phyloP scores from a whole-genome alignment of 2,329 filamentous ascomycete genomes.

The Penicillium rolfsii region DNA sequence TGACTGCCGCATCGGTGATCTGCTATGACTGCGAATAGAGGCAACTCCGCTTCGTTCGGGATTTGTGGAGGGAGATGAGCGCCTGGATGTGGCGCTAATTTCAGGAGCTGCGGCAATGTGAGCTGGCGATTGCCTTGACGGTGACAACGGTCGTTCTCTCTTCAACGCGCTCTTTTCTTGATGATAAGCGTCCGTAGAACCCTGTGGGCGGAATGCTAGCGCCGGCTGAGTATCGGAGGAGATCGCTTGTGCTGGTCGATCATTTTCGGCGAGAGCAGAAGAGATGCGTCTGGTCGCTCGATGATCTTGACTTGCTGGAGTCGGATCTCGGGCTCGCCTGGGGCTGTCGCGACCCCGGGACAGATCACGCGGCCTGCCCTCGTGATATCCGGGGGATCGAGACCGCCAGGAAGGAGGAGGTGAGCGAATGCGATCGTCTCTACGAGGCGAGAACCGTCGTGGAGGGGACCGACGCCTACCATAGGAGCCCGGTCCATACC shows the following conservation, averaged over 20 bases:
- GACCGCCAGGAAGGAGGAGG: conserved; percentile 45
- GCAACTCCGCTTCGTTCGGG: conserved; percentile 55
- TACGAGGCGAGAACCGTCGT: conserved; percentile 47
- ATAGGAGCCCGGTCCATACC: conserved; percentile 37
- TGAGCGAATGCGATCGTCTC: conserved; percentile 45
- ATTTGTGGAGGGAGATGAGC: conserved; percentile 64
- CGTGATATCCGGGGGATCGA: conserved; percentile 45
- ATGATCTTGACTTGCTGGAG: conserved; percentile 39
- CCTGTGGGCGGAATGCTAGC: conserved; percentile 55
- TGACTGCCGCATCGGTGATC: conserved; percentile 33
- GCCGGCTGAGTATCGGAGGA: conserved; percentile 33
- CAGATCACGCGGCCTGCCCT: conserved; percentile 36
- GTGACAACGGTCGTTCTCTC: conserved; percentile 58
- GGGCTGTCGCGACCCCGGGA: conserved; percentile 38
- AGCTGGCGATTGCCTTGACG: conserved; percentile 48
- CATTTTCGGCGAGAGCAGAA: conserved; percentile 32
- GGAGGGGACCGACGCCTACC: conserved; percentile 43
- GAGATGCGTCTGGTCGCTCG: conserved; percentile 41
- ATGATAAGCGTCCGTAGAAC: conserved; percentile 56
- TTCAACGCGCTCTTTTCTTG: conserved; percentile 54
- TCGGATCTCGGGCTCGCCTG: conserved; percentile 43
- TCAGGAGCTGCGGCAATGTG: conserved; percentile 57
- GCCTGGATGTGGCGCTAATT: conserved; percentile 61
- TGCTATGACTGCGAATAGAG: conserved; percentile 37
- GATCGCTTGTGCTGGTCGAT: conserved; percentile 35